phyloP scores from a whole-genome alignment of 2,329 filamentous ascomycete genomes.

The Chalaropsis thielavioides region DNA sequence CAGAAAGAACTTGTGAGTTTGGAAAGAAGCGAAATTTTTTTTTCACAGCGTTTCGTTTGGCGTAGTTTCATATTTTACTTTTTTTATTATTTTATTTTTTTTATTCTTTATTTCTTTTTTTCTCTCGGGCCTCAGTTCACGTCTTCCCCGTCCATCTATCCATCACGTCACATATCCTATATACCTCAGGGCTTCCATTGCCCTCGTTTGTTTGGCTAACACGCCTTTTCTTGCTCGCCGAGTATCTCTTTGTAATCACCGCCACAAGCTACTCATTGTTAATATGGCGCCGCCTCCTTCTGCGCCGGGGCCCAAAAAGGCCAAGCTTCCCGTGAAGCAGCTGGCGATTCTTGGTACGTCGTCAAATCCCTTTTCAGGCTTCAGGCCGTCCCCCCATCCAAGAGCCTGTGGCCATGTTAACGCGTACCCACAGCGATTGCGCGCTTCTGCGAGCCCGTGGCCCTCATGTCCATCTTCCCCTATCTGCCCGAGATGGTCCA shows the following conservation, averaged over 20 bases:
- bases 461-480: constrained; percentile 58
- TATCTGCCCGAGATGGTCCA: constrained; percentile 69
- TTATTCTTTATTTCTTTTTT: not conserved
- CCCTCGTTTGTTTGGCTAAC: not conserved
- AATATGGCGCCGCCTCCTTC: constrained; percentile 6
- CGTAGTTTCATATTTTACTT: not conserved
- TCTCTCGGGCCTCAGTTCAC: not conserved
- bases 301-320: constrained; percentile 6
- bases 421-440: constrained; percentile 45
- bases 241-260: not conserved
- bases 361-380: not conserved
- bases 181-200: not conserved
- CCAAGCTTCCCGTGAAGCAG: constrained; percentile 16
- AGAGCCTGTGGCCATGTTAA: not conserved
- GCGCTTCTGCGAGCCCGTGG: constrained; percentile 61
- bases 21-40: constrained; percentile 3
- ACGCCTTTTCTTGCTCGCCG: not conserved
- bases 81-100: not conserved
- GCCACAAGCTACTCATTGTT: not conserved
- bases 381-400: not conserved
- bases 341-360: constrained; percentile 17
- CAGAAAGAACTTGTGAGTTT: not conserved
- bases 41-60: not conserved
- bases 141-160: too few relatives aligned
- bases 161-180: not conserved